Conservation (phyloP, 1,139 yeast genomes). For the Geotrichum aggregatum region DNA sequence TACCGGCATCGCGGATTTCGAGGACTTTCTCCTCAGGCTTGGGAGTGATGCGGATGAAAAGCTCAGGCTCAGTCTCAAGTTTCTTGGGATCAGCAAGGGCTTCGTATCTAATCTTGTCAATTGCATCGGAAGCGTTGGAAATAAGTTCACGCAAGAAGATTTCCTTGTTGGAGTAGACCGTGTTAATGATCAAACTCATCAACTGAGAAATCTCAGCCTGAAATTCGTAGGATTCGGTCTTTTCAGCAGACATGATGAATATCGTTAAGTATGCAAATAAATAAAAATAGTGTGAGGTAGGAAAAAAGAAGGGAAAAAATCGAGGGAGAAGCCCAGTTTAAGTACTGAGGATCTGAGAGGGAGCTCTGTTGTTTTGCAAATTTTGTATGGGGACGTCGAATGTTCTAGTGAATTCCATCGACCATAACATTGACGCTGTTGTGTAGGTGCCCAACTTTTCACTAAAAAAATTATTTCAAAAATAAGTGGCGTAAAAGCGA, state of each 20-base stretch:
- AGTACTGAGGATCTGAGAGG: too few relatives aligned
- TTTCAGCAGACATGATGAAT: slow-evolving; percentile 24
- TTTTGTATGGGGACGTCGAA: too few relatives aligned
- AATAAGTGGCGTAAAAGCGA: too few relatives aligned
- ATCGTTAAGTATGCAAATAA: too few relatives aligned
- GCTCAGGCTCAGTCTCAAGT: slow-evolving; percentile 92
- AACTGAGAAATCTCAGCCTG: slow-evolving; percentile 99
- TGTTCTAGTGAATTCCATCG: too few relatives aligned
- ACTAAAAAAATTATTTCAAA: too few relatives aligned
- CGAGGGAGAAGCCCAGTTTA: not conserved
- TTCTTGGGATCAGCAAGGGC: slow-evolving; percentile 88
- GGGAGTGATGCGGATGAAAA: slow-evolving; percentile 96
- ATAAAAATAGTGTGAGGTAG: not conserved
- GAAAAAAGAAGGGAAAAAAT: not conserved
- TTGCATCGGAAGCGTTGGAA: slow-evolving; percentile 95
- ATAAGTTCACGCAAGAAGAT: slow-evolving; percentile 98
- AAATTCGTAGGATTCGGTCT: slow-evolving; percentile 58
- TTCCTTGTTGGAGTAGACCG: slow-evolving; percentile 98
- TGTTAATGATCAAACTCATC: slow-evolving; percentile 99
- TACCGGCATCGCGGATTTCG: slow-evolving; percentile 99
- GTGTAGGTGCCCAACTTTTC: too few relatives aligned
- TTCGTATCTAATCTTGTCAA: slow-evolving; percentile 96
- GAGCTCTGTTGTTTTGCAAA: too few relatives aligned
- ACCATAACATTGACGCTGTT: too few relatives aligned
- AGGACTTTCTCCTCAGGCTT: slow-evolving; percentile 88